phyloP scores from a whole-genome alignment of 2,329 filamentous ascomycete genomes.

The Trematosphaeria pertusa region DNA sequence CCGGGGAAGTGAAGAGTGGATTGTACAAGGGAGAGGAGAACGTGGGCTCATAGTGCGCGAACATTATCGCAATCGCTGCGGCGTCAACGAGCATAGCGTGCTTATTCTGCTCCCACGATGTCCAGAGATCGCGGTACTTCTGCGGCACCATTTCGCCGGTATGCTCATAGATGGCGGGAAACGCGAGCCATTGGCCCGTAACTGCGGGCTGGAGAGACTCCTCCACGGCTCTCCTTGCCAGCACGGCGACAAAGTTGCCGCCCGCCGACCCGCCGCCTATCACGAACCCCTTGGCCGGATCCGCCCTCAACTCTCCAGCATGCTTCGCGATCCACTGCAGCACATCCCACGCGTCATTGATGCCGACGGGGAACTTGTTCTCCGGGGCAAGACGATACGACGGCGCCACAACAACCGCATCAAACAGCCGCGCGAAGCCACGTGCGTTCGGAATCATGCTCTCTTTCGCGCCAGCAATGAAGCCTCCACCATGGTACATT shows the following conservation, averaged over 20 bases:
- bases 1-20: neutral
- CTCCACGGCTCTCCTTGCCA: slow-evolving; percentile 24
- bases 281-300: slow-evolving; percentile 44
- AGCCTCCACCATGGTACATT: slow-evolving; percentile 11
- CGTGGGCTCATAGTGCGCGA: slow-evolving; percentile 1
- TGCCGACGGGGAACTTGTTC: slow-evolving; percentile 55
- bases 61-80: neutral
- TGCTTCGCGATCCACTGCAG: slow-evolving; percentile 47
- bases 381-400: slow-evolving; percentile 62
- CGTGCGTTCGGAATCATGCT: slow-evolving; percentile 6
- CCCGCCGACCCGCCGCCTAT: slow-evolving; percentile 58
- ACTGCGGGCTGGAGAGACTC: slow-evolving; percentile 7
- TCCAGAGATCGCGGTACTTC: slow-evolving; percentile 9
- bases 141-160: slow-evolving; percentile 3
- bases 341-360: slow-evolving; percentile 59
- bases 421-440: slow-evolving; percentile 8
- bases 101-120: slow-evolving; percentile 9
- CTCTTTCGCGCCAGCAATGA: slow-evolving; percentile 2
- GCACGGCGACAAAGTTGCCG: slow-evolving; percentile 35
- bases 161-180: slow-evolving; percentile 3
- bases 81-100: slow-evolving; percentile 14
- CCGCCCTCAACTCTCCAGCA: slow-evolving; percentile 17
- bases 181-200: slow-evolving; percentile 13
- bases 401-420: slow-evolving; percentile 56
- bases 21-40: slow-evolving; percentile 12